Conservation (phyloP, 176 grass and related monocot species). For the Cenchrus purpureus region DNA sequence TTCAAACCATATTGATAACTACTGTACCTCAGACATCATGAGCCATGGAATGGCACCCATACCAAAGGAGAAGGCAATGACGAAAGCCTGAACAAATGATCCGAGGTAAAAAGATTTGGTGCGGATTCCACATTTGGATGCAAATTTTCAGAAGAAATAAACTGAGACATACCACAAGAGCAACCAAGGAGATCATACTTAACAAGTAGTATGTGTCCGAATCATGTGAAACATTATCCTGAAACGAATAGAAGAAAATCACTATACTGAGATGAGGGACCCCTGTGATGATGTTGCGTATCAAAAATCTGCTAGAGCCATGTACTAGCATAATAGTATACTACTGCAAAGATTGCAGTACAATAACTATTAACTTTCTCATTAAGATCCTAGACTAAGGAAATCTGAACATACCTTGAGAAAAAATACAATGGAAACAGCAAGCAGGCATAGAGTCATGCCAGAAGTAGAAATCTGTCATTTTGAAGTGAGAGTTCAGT, state of each 20-base stretch:
- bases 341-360: not conserved
- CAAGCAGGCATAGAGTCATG: constrained; percentile 83
- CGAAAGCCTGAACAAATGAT: constrained; percentile 57
- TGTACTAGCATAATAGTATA: not conserved
- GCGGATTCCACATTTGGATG: not conserved
- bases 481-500: constrained; percentile 42
- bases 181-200: constrained; percentile 78
- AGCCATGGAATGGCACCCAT: constrained; percentile 97
- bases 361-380: not conserved
- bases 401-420: constrained; percentile 58
- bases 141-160: constrained; percentile 25
- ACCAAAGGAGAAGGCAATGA: constrained; percentile 82
- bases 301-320: not conserved
- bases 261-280: constrained; percentile 1
- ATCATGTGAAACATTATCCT: constrained; percentile 59
- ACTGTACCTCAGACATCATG: constrained; percentile 96
- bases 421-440: constrained; percentile 78
- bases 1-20: not conserved
- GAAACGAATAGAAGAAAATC: constrained; percentile 33
- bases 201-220: constrained; percentile 63
- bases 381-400: constrained; percentile 2
- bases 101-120: constrained; percentile 9
- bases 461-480: constrained; percentile 70
- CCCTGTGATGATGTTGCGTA: not conserved
- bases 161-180: constrained; percentile 68